Evolutionary conservation across 495 filamentous ascomycete species (phyloP).

Genomic region (Cairneyella variabilis): DNA sequence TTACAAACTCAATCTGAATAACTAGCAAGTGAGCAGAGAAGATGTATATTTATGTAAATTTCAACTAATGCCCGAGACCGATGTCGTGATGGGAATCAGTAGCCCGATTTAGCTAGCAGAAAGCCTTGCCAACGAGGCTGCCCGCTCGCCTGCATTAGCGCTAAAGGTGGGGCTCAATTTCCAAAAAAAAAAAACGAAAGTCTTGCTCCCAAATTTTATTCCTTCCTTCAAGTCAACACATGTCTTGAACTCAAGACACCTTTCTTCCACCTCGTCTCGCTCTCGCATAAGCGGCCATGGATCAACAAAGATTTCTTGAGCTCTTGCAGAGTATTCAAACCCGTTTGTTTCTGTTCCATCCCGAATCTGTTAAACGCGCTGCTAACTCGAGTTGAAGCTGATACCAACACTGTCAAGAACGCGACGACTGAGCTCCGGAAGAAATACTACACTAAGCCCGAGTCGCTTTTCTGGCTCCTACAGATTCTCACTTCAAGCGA

Average conservation of each 20-base stretch:
- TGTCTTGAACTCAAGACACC: constrained; percentile 8
- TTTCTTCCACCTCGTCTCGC: not conserved
- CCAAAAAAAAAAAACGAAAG: too few species aligned
- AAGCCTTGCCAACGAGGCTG: not conserved
- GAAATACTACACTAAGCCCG: constrained; percentile 82
- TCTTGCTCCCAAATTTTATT: not conserved
- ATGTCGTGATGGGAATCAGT: too few species aligned
- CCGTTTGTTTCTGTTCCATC: constrained; percentile 48
- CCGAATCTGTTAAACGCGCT: constrained; percentile 7
- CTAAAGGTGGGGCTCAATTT: too few species aligned
- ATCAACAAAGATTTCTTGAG: constrained; percentile 68
- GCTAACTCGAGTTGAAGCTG: constrained; percentile 43
- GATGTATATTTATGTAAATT: too few species aligned
- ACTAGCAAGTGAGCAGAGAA: not conserved
- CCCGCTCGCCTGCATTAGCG: not conserved
- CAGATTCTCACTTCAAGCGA: constrained; percentile 77
- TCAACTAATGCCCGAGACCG: too few species aligned
- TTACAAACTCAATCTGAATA: too few species aligned
- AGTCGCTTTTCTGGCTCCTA: constrained; percentile 76
- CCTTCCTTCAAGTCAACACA: not conserved
- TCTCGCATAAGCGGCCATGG: constrained; percentile 45
- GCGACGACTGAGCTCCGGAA: constrained; percentile 88
- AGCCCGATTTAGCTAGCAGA: not conserved
- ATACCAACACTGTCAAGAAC: constrained; percentile 78
- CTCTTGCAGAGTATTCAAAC: constrained; percentile 71